Evolutionary conservation across 805 yeast species (phyloP), one percentile per base, ranked within the genome.

Genomic region (Yarrowia yakushimensis): DNA sequence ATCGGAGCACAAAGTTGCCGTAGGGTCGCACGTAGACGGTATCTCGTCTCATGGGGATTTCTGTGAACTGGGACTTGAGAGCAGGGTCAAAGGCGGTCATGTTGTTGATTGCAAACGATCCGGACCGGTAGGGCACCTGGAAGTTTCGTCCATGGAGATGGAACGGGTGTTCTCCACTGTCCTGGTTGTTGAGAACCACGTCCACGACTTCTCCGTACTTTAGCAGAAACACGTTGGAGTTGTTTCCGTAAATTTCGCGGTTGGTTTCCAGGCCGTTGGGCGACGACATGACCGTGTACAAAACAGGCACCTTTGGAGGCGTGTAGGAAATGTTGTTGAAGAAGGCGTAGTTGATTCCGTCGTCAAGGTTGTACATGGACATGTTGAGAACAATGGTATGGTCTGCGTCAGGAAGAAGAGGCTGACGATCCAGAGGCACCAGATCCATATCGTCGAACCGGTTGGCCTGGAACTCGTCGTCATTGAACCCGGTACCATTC

Each of bases 101-200:
- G 17, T 78, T 77, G 57, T 76, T 45, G 65, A 74, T 75, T 9
- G 71, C 72, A 54, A 81, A 83, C 45, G 80, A 84, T 23, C 79
- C 83, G 55, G 87, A 90, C 74, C 97, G 82, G 65, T 82, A 85
- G 64, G 90, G 73, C 10, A 87, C 80, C 77, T 93, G 97, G 88
- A 92, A 93, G 57, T 75, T 82, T 74, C 88, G 93, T 57, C 99
- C 99, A 77, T 93, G 99, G 72, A 93, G 78, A 77, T 93, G 99
- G 94, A 93, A 93, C 23, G 99, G 98, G 78, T 93, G 99, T 69
- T 81, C 86, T 72, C 98, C 97, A 4, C 96, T 84, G 75, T 93
- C 99, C 64, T 77, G 77, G 76, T 90, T 92, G 79, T 93, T 93
- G 46, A 93, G 70, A 9, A 88, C 88, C 67, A 93, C 82, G 72